Conservation (phyloP, 768 basidiomycete species). For the Amanita muscaria region DNA sequence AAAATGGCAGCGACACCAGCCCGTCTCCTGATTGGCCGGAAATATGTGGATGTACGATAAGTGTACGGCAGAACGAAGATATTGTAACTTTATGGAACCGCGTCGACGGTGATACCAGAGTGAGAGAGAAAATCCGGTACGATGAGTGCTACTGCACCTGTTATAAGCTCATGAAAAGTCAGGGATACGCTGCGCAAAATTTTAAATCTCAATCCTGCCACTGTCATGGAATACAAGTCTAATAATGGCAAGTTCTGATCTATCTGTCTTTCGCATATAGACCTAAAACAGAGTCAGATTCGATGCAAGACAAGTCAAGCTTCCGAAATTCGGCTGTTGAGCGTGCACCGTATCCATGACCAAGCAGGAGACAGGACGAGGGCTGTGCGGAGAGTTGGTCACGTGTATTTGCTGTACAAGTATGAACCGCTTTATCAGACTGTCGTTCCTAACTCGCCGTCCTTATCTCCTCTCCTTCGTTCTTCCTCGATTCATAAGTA, state of each 20-base stretch:
- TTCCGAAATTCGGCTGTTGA: slow-evolving; percentile 63
- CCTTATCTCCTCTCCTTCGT: not conserved
- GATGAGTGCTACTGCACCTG: slow-evolving; percentile 18
- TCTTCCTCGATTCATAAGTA: not conserved
- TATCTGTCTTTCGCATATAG: not conserved
- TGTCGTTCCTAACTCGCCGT: slow-evolving; percentile 1
- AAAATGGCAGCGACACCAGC: slow-evolving; percentile 27
- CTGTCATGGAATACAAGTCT: slow-evolving; percentile 91
- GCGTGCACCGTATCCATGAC: slow-evolving; percentile 28
- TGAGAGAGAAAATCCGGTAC: slow-evolving; percentile 77
- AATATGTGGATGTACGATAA: slow-evolving; percentile 93
- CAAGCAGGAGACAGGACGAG: not conserved
- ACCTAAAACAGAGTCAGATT: slow-evolving; percentile 40
- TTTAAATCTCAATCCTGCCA: slow-evolving; percentile 65
- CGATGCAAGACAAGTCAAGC: slow-evolving; percentile 82
- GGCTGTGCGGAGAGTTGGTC: not conserved
- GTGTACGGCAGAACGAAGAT: slow-evolving; percentile 88
- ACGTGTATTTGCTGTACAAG: not conserved
- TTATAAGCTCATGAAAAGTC: slow-evolving; percentile 4
- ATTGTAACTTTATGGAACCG: slow-evolving; percentile 92
- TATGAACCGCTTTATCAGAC: not conserved
- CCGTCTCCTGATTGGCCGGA: slow-evolving; percentile 54
- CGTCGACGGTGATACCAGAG: slow-evolving; percentile 64
- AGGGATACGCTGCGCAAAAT: slow-evolving; percentile 78
- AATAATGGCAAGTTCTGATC: slow-evolving; percentile 58